Percentiles rank a stretch among this genome's conserved stretches.
Conservation (phyloP, 495 filamentous ascomycete species). For the Hypoxylon fuscum region DNA sequence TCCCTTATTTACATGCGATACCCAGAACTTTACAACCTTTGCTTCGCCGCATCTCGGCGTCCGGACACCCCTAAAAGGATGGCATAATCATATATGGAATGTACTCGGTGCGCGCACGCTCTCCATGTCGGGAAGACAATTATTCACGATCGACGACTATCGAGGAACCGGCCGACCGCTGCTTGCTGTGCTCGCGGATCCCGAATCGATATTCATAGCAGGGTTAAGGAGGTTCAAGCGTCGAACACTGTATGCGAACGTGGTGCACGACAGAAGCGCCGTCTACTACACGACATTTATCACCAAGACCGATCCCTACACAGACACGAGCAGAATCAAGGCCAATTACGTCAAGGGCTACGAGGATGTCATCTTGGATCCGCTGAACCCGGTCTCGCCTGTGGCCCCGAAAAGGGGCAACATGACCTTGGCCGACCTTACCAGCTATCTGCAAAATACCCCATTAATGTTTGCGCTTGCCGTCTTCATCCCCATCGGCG, state of each 20-base stretch:
- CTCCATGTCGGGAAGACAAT: conserved; percentile 82
- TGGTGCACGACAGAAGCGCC: conserved; percentile 82
- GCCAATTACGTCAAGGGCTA: conserved; percentile 80
- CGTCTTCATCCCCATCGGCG: conserved; percentile 73
- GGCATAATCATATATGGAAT: conserved; percentile 77
- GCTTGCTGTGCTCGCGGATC: conserved; percentile 82
- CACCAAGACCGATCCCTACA: conserved; percentile 76
- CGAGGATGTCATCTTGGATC: conserved; percentile 78
- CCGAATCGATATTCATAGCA: conserved; percentile 83
- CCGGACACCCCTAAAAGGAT: conserved; percentile 74
- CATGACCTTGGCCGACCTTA: conserved; percentile 38
- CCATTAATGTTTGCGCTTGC: conserved; percentile 70
- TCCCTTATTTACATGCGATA: conserved; percentile 26
- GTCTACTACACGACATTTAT: conserved; percentile 85
- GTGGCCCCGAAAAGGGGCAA: conserved; percentile 44
- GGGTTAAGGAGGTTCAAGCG: conserved; percentile 78
- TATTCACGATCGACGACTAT: conserved; percentile 88
- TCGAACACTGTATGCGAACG: conserved; percentile 81
- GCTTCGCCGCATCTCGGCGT: conserved; percentile 91
- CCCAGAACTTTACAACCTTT: conserved; percentile 90
- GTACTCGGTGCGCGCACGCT: conserved; percentile 78
- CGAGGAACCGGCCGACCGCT: conserved; percentile 81
- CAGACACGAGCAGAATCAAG: conserved; percentile 67
- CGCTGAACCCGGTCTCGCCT: conserved; percentile 66
- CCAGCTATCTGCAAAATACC: conserved; percentile 49